These are phyloP conservation scores for Kazachstania taianensis DNA, from an alignment of 805 yeast genomes.

Conservation along the genomic window DNA sequence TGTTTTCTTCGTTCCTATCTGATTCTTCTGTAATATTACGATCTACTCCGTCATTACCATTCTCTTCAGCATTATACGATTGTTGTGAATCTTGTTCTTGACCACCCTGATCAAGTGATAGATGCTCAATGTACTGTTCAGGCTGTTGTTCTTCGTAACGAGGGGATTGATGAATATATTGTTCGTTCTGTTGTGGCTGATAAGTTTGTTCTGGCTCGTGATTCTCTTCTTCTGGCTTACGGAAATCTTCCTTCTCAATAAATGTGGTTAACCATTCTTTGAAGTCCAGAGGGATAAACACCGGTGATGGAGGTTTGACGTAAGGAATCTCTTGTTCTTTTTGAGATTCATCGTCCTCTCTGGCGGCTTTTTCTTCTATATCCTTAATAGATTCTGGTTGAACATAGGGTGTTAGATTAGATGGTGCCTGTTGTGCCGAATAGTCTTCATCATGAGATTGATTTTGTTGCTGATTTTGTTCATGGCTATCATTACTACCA, in stretches of 20 bases:
- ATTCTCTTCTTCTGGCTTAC: not conserved
- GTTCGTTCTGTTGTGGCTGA: not conserved
- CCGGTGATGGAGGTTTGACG: conserved; percentile 3
- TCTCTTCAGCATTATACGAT: too few relatives aligned
- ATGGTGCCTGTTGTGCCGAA: too few relatives aligned
- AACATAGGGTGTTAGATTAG: not conserved
- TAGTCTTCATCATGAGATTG: not conserved
- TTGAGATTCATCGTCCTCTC: conserved; percentile 1
- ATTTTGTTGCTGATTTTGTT: too few relatives aligned
- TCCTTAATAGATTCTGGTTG: not conserved
- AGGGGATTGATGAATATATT: not conserved
- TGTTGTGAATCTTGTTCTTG: too few relatives aligned
- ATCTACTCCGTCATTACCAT: too few relatives aligned
- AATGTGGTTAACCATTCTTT: conserved; percentile 14
- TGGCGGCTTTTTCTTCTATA: not conserved
- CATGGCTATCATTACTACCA: not conserved
- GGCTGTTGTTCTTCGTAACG: not conserved
- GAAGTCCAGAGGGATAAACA: conserved; percentile 9
- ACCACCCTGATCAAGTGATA: too few relatives aligned
- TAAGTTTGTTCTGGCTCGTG: not conserved
- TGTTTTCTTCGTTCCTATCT: too few relatives aligned
- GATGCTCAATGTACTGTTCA: not conserved
- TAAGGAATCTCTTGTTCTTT: conserved; percentile 2
- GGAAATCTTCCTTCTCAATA: conserved; percentile 7
- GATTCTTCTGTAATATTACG: too few relatives aligned